Evolutionary conservation across 2,329 filamentous ascomycete species (phyloP), one percentile per base, ranked within the genome.

Genomic region (Cyanodermella asteris): DNA sequence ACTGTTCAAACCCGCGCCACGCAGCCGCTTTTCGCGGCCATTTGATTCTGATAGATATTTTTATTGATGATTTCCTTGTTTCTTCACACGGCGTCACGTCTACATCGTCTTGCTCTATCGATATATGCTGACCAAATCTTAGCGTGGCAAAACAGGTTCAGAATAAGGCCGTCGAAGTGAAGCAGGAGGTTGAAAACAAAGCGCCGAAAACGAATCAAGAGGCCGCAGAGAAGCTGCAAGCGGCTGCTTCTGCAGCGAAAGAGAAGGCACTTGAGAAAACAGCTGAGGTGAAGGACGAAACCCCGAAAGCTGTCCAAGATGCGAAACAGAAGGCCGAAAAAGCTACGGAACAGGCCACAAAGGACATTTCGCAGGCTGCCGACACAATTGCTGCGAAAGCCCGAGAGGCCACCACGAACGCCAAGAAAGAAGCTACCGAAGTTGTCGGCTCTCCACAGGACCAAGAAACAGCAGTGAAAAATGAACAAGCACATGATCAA

Each of bases 91-190:
- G 22, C n/a, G 18, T 26, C 15, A 12, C 18, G 12, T 16, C 17
- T 13, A 31, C 26, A 15, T 25, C 19, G n/a, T n/a, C n/a, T n/a
- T n/a, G 8, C 26, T 28, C 16, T 13, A 32, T 8, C 18, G 15
- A 9, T 22, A 18, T 7, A 7, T 13, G 7, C 8, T 7, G 23
- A 13, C 7, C 7, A 18, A 25, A 25, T 12, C 7, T 18, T 9
- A 17, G 11, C 23, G 23, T 8, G 9, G 21, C 9, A 8, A 9
- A 9, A 9, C 9, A 23, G 21, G 12, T 9, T 23, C 21, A 25
- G 23, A 17, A 6, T 18, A 18, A 55, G 43, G 36, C 46, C 16
- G 44, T 45, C 23, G 32, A 36, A 16, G 32, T 44, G 23, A 44
- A 43, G 33, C 40, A 46, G 14, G 18, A 5, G 9, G 14, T 14